Base-by-base conservation (phyloP, 1,139 yeast species). In the Meyerozyma athensensis region DNA sequence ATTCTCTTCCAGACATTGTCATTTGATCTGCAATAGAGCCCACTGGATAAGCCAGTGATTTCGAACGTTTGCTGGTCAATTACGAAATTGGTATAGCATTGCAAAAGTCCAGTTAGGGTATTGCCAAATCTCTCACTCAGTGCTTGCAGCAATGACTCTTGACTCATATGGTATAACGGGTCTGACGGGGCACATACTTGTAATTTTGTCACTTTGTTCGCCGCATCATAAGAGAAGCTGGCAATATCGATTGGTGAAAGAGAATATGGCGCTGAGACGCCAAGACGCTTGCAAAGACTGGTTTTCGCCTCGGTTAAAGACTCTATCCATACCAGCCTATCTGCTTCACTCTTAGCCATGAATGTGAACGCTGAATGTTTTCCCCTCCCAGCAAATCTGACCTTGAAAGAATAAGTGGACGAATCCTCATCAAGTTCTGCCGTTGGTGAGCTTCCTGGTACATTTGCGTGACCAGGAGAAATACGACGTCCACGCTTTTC, bases 121-220 rank as follows among this genome's bases (percentile, higher is more conserved):
- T 10, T 10, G 4, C 30, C 19, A 0, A 37, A 16, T n/a, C 36
- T 34, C 19, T 33, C 34, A 0, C 44, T 39, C 8, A 43, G 28
- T 6, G 30, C 7, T 3, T 31, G 23, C 10, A 14, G 18, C 7
- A 9, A 10, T 9, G 32, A 28, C 18, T 28, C 19, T 9, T 28
- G 10, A 16, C 32, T 17, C 32, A 28, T 28, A 5, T 68, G 56
- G 43, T 79, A 81, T 17, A 85, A 56, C 1, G 82, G 84, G 22
- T 86, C 86, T 13, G 75, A 72, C n/a, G 76, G 71, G 0, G 81
- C 72, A 39, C 79, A 73, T 2, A 81, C 64, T 3, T 85, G 89
- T 33, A 84, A 55, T 45, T 77, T 79, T 3, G 57, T 54, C 0
- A 85, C 75, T n/a, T 72, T 66, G 36, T 68, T 73, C 7, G 67